Percentiles rank a stretch among this genome's conserved stretches.
Evolutionary conservation across 495 filamentous ascomycete species (phyloP).

Genomic region (Talaromyces wortmannii): DNA sequence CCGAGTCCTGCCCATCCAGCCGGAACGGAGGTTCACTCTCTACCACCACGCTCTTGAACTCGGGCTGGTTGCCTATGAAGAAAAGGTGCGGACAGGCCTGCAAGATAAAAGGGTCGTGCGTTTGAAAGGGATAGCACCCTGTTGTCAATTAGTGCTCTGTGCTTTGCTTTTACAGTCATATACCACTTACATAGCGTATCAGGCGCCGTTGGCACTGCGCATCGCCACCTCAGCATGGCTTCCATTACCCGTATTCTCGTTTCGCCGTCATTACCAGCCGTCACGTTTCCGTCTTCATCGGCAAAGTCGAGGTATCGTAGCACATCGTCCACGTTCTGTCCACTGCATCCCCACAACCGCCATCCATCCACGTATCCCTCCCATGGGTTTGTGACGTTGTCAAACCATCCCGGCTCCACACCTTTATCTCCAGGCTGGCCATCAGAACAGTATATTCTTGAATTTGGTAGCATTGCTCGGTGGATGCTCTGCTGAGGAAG

Average conservation of each 20-base stretch:
- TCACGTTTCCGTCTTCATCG: conserved; percentile 17
- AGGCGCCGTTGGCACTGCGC: conserved; percentile 88
- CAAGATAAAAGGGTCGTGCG: conserved; percentile 80
- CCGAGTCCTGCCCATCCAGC: conserved; percentile 28
- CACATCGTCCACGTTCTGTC: conserved; percentile 91
- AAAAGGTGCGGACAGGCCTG: conserved; percentile 83
- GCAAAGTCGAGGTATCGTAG: conserved; percentile 69
- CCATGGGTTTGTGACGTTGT: conserved; percentile 90
- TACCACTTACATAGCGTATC: conserved; percentile 81
- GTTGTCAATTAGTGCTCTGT: conserved; percentile 2
- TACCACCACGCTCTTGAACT: conserved; percentile 71
- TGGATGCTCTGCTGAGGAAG: conserved; percentile 81
- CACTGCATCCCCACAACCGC: conserved; percentile 75
- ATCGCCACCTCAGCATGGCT: conserved; percentile 82
- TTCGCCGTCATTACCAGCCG: conserved; percentile 41
- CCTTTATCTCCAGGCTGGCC: conserved; percentile 37
- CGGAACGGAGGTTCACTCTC: conserved; percentile 36
- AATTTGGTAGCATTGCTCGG: conserved; percentile 69
- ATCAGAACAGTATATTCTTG: conserved; percentile 55
- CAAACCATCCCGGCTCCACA: conserved; percentile 66
- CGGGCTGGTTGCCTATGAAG: conserved; percentile 81
- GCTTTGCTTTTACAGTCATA: neutral
- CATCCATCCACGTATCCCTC: conserved; percentile 83
- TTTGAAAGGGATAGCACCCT: conserved; percentile 96
- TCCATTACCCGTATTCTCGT: conserved; percentile 84